These are phyloP conservation scores for Mycena olivaceomarginata DNA, from an alignment of 768 basidiomycete genomes.

Conservation along the genomic window DNA sequence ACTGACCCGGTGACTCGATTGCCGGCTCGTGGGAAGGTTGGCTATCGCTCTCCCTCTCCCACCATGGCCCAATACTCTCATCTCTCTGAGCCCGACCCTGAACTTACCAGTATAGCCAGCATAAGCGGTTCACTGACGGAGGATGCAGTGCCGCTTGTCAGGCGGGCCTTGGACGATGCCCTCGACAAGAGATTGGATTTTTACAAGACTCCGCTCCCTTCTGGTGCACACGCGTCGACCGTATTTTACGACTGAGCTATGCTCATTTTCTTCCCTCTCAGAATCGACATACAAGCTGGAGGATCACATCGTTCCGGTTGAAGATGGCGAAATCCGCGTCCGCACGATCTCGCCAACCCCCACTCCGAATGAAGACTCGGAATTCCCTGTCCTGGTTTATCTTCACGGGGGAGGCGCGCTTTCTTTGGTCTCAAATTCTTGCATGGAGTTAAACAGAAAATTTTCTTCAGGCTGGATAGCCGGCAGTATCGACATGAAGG, in stretches of 20 bases:
- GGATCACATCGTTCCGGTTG: conserved; percentile 11
- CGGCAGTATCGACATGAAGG: conserved; percentile 21
- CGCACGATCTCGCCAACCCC: conserved; percentile 13
- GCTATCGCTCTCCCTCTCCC: too few relatives aligned
- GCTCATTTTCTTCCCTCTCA: conserved; percentile 9
- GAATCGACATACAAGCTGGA: conserved; percentile 17
- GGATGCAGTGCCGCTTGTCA: conserved; percentile 19
- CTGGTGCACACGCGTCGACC: conserved; percentile 3
- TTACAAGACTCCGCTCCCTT: conserved; percentile 12
- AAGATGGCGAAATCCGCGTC: conserved; percentile 21
- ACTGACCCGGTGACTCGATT: too few relatives aligned
- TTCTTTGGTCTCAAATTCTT: background rate
- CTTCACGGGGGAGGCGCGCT: conserved; percentile 20
- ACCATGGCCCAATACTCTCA: conserved; percentile 4
- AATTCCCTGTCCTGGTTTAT: conserved; percentile 23
- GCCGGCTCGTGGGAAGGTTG: too few relatives aligned
- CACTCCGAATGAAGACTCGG: conserved; percentile 7
- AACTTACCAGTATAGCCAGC: conserved; percentile 12
- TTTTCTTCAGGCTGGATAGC: conserved; percentile 12
- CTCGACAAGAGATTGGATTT: conserved; percentile 13
- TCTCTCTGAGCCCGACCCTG: background rate
- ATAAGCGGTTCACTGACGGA: conserved; percentile 12
- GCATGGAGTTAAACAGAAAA: background rate
- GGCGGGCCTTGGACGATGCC: conserved; percentile 11
- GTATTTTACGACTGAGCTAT: background rate